Conservation (phyloP, 2,329 filamentous ascomycete species). For the Penicillium crustosum region DNA sequence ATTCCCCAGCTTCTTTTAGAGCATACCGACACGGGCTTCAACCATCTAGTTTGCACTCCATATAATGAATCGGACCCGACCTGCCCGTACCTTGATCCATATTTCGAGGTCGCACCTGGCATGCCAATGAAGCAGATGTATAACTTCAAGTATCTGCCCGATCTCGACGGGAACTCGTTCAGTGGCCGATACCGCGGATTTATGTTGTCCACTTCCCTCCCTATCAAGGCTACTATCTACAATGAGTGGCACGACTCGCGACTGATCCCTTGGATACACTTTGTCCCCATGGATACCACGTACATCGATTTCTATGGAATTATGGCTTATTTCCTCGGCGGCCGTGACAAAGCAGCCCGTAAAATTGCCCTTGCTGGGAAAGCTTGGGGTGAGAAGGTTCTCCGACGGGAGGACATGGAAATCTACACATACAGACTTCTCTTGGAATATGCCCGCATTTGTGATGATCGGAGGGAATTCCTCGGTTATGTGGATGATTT, state of each 20-base stretch:
- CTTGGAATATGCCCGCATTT: constrained; percentile 62
- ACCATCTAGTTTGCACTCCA: constrained; percentile 48
- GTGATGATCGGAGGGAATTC: constrained; percentile 25
- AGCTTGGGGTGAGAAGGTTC: constrained; percentile 66
- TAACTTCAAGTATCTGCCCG: constrained; percentile 66
- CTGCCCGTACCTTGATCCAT: constrained; percentile 50
- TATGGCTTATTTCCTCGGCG: constrained; percentile 66
- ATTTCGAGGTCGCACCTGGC: constrained; percentile 34
- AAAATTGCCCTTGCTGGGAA: constrained; percentile 66
- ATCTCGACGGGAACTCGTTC: constrained; percentile 74
- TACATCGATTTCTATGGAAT: constrained; percentile 72
- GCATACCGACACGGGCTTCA: constrained; percentile 46
- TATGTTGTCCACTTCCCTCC: constrained; percentile 63
- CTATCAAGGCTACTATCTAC: constrained; percentile 76
- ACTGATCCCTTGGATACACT: constrained; percentile 75
- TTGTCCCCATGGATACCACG: constrained; percentile 74
- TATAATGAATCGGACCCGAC: constrained; percentile 29
- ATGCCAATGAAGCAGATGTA: constrained; percentile 44
- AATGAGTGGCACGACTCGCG: constrained; percentile 78
- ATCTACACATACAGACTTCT: constrained; percentile 67
- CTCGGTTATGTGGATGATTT: constrained; percentile 23
- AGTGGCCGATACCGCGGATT: constrained; percentile 69
- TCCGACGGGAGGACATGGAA: constrained; percentile 71
- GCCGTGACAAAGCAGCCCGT: constrained; percentile 57
- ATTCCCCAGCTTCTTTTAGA: constrained; percentile 43